Percentiles rank a stretch among this genome's conserved stretches.
phyloP scores from a whole-genome alignment of 495 filamentous ascomycete species.

The Xylaria curta region DNA sequence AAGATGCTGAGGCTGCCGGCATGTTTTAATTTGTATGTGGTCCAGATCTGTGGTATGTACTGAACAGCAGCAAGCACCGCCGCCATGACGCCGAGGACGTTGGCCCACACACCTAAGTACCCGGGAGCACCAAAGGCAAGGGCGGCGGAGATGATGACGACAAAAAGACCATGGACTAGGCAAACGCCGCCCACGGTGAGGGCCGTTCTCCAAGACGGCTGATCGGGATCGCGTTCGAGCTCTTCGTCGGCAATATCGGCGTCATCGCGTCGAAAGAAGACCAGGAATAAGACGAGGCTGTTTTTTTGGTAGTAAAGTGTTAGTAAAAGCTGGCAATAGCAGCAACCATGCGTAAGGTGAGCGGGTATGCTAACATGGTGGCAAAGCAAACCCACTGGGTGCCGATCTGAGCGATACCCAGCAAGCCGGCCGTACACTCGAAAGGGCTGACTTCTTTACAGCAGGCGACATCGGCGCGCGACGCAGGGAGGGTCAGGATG shows the following conservation, averaged over 20 bases:
- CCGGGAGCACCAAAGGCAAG: constrained; percentile 63
- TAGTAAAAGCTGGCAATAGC: neutral
- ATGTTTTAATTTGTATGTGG: constrained; percentile 81
- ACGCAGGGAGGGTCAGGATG: constrained; percentile 81
- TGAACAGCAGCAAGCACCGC: constrained; percentile 84
- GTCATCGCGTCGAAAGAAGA: constrained; percentile 77
- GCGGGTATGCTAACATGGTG: constrained; percentile 70
- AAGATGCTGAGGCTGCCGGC: constrained; percentile 91
- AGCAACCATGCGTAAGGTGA: neutral
- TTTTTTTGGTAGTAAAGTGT: neutral
- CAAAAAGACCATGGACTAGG: constrained; percentile 70
- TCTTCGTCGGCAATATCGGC: constrained; percentile 56
- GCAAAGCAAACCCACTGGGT: constrained; percentile 92
- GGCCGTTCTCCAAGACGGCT: constrained; percentile 76
- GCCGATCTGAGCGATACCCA: constrained; percentile 89
- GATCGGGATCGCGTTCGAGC: constrained; percentile 43
- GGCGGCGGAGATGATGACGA: constrained; percentile 69
- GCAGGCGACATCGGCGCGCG: constrained; percentile 78
- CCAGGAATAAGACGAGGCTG: constrained; percentile 83
- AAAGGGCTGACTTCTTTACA: constrained; percentile 80
- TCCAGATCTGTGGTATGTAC: constrained; percentile 94
- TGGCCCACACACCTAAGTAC: constrained; percentile 75
- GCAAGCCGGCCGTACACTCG: constrained; percentile 80
- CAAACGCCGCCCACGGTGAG: constrained; percentile 71
- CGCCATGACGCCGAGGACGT: constrained; percentile 78